These are phyloP conservation scores for Pseudogymnoascus sp. DNA, from an alignment of 2,329 filamentous ascomycete genomes.

Conservation along the genomic window DNA sequence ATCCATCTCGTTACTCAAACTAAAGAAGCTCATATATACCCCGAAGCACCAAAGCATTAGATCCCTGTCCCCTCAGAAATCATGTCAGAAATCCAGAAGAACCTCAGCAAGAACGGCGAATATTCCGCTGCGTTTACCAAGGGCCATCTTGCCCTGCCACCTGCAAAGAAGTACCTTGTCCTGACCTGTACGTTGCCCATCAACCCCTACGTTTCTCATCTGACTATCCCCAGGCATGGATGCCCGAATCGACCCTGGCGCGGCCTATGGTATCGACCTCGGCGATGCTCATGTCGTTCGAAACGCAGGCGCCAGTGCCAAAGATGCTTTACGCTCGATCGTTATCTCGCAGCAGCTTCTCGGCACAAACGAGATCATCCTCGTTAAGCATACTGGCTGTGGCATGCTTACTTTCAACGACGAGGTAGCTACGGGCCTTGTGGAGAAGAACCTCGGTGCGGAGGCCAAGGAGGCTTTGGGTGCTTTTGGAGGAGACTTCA, in stretches of 20 bases:
- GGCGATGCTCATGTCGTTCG: slow-evolving; percentile 74
- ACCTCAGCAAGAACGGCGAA: slow-evolving; percentile 47
- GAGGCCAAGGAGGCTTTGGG: slow-evolving; percentile 25
- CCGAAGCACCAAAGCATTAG: neutral
- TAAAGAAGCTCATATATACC: neutral
- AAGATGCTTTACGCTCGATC: slow-evolving; percentile 64
- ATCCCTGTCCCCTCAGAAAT: neutral
- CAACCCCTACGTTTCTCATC: neutral
- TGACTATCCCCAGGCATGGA: slow-evolving; percentile 69
- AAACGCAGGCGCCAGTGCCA: slow-evolving; percentile 59
- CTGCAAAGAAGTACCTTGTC: slow-evolving; percentile 59
- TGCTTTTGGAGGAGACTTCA: slow-evolving; percentile 20
- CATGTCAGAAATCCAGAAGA: slow-evolving; percentile 35
- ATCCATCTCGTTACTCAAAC: neutral
- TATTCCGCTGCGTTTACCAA: slow-evolving; percentile 55
- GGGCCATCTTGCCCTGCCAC: slow-evolving; percentile 57
- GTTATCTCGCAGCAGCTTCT: slow-evolving; percentile 73
- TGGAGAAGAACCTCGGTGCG: slow-evolving; percentile 48
- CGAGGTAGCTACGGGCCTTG: slow-evolving; percentile 42
- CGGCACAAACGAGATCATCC: slow-evolving; percentile 63
- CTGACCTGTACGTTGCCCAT: slow-evolving; percentile 12
- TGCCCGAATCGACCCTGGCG: slow-evolving; percentile 59
- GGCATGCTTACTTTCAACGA: slow-evolving; percentile 65
- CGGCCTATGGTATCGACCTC: slow-evolving; percentile 60
- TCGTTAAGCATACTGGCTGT: slow-evolving; percentile 46